Percentiles rank a stretch among this genome's conserved stretches.
phyloP scores from a whole-genome alignment of 2,329 filamentous ascomycete genomes.

The Dactylella cylindrospora region DNA sequence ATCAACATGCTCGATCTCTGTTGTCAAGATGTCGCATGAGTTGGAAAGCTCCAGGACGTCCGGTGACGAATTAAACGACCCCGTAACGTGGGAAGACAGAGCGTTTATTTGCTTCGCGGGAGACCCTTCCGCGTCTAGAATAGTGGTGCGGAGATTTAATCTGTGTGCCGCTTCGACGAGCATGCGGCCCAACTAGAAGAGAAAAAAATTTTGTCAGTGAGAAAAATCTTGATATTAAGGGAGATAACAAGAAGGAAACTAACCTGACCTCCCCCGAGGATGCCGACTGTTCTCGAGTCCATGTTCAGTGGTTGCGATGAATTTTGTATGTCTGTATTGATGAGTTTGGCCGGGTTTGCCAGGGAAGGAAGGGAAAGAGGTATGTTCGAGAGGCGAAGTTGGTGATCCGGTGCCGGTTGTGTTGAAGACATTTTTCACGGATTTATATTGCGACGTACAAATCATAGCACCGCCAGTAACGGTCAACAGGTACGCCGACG shows the following conservation, averaged over 20 bases:
- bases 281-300: slow-evolving; percentile 53
- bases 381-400: slow-evolving; percentile 30
- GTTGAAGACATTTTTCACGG: slow-evolving; percentile 41
- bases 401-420: slow-evolving; percentile 17
- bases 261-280: slow-evolving; percentile 65
- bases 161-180: slow-evolving; percentile 81
- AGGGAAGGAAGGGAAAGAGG: slow-evolving; percentile 5
- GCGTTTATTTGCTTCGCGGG: slow-evolving; percentile 85
- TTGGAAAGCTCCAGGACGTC: slow-evolving; percentile 78
- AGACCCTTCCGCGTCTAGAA: slow-evolving; percentile 74
- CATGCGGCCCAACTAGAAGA: slow-evolving; percentile 76
- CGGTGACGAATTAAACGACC: slow-evolving; percentile 81
- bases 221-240: neutral
- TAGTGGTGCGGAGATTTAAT: slow-evolving; percentile 74
- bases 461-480: slow-evolving; percentile 28
- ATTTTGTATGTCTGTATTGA: slow-evolving; percentile 23
- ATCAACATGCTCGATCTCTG: slow-evolving; percentile 94
- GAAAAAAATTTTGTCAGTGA: slow-evolving; percentile 8
- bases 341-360: slow-evolving; percentile 5
- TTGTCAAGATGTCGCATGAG: slow-evolving; percentile 76
- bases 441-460: slow-evolving; percentile 40
- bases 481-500: slow-evolving; percentile 28
- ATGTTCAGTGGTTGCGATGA: slow-evolving; percentile 45
- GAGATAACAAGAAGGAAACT: slow-evolving; percentile 2
- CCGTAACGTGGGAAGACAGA: slow-evolving; percentile 72